These are phyloP conservation scores for Clonostachys rosea DNA, from an alignment of 2,329 filamentous ascomycete genomes.

Conservation along the genomic window DNA sequence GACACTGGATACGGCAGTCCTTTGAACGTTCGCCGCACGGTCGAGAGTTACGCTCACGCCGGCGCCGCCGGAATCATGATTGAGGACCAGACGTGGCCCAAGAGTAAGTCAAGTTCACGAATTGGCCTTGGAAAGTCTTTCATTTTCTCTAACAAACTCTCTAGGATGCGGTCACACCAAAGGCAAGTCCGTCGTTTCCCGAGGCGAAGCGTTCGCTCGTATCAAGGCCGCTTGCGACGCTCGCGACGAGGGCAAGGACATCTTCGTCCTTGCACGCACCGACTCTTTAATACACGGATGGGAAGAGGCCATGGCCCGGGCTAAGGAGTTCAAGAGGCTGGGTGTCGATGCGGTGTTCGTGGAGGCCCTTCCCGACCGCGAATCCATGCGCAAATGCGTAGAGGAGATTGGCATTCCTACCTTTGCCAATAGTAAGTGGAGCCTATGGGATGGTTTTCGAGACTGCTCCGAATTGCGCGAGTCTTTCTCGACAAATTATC, in stretches of 20 bases:
- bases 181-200: slow-evolving; percentile 37
- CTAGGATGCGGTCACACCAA: slow-evolving; percentile 30
- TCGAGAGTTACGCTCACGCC: slow-evolving; percentile 33
- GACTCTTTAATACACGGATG: slow-evolving; percentile 34
- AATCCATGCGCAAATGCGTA: slow-evolving; percentile 29
- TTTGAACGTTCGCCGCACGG: slow-evolving; percentile 39
- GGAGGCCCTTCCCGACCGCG: slow-evolving; percentile 34
- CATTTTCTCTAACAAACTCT: neutral
- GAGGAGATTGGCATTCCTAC: slow-evolving; percentile 28
- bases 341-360: slow-evolving; percentile 38
- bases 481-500: neutral
- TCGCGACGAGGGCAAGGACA: slow-evolving; percentile 35
- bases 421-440: slow-evolving; percentile 25
- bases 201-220: slow-evolving; percentile 37
- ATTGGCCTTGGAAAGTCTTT: neutral
- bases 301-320: slow-evolving; percentile 36
- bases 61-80: slow-evolving; percentile 33
- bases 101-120: slow-evolving; percentile 21
- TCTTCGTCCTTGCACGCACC: slow-evolving; percentile 38
- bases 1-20: slow-evolving; percentile 42
- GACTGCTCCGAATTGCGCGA: too few species aligned
- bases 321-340: slow-evolving; percentile 31
- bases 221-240: slow-evolving; percentile 40
- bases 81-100: slow-evolving; percentile 43
- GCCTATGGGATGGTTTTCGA: too few species aligned